Base-by-base conservation (phyloP, 2,329 filamentous ascomycete species). In the Cercospora sesami region DNA sequence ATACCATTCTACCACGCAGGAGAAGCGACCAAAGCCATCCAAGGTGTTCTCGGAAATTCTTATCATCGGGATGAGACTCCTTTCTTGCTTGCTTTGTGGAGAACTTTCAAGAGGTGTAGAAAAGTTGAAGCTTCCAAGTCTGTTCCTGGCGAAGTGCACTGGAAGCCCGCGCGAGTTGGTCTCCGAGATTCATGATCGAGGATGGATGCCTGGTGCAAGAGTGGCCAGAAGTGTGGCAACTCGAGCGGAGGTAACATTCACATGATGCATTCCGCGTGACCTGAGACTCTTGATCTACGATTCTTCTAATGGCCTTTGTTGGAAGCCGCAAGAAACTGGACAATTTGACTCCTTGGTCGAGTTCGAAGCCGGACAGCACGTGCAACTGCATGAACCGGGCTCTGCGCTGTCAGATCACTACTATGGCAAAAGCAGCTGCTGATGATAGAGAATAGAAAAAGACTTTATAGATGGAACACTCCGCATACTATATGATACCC, bases 31-130 rank as follows among this genome's bases (percentile, higher is more conserved):
- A 61, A 63, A 39, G 84, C 86, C 42, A 86, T 89, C 75, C 82
- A 81, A 74, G 82, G 83, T 9, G 78, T 88, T n/a, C 82, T 89
- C 18, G 86, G 86, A 7, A 80, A 83, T 31, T 79, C 84, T 64
- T 89, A 89, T 78, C 68, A 67, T 39, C 39, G 61, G 18, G 70
- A 73, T 28, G 69, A 72, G 14, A 73, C 69, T 7, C 69, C 70
- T 1, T 97, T 98, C 86, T 80, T 97, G 77, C 86, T 86, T 79
- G 89, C 91, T 74, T 81, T 98, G 12, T 65, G 64, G 64, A 57
- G 39, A 55, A 31, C 64, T 6, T 65, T 65, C 57, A 53, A 48
- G 26, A 26, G 21, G 2, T 62, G 60, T 31, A 14, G 39, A 23
- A 48, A 42, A 9, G 60, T 62, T 21, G 60, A 62, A 48, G 36